Base-by-base conservation (phyloP, 805 yeast genomes). In the Kuraishia molischiana region DNA sequence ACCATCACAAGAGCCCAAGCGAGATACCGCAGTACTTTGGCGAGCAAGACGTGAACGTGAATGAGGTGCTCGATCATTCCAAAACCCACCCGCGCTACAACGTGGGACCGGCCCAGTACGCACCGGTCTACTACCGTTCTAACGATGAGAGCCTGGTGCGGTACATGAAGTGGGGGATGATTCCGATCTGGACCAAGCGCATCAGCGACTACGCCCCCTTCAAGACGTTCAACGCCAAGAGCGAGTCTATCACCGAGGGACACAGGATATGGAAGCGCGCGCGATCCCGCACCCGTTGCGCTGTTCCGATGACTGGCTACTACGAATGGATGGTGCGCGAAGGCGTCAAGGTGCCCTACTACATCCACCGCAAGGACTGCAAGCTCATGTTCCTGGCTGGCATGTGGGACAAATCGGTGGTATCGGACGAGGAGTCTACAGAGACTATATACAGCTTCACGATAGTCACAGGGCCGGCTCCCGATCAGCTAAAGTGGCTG, bases 291-390 rank as follows among this genome's bases (percentile, higher is more conserved):
- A 60, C 62, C 4, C 61, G 95, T 29, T 87, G 95, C 53, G 77
- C 80, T 1, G 74, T 86, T 0, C 90, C 95, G 0, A 69, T 84
- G 29, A 71, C 74, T 48, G 96, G 96, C 0, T 89, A 89, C 55
- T 89, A 74, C 51, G 97, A 89, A 56, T 89, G 97, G 96, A 45
- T 43, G 13, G 46, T 48, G 19, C 28, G 36, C 9, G 44, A 49
- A 14, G 43, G 51, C 2, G 62, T 61, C 8, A 80, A 76, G 50
- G 53, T 55, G 0, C 96, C 96, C 0, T 74, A 79, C 52, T 89
- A 62, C 49, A 66, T 87, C 14, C 71, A 66, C 24, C 64, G 81
- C 24, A 67, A 64, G 31, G 74, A 70, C 39, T 56, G 59, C 0
- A 60, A 71, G 5, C 45, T 87, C 31, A 58, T 82, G 56, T 84